Conservation (phyloP, 2,329 filamentous ascomycete genomes). For the Didymella glomerata region DNA sequence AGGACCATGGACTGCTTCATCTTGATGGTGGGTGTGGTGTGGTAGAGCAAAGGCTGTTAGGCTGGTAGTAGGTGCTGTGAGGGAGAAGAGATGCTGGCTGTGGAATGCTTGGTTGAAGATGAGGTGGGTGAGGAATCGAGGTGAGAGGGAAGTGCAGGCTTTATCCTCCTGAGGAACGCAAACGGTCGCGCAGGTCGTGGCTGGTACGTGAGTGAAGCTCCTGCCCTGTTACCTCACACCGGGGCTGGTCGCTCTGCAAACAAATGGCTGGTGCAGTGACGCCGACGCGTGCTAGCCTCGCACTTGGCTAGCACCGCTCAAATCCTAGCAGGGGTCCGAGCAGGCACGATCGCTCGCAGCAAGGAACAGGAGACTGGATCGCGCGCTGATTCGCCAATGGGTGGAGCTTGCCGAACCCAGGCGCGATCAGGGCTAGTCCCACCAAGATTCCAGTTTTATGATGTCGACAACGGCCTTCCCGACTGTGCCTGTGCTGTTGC, state of each 20-base stretch:
- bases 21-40: constrained; percentile 19
- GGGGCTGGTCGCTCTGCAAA: constrained; percentile 24
- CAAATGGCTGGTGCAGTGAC: constrained; percentile 30
- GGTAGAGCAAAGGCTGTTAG: constrained; percentile 28
- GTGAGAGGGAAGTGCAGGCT: constrained; percentile 22
- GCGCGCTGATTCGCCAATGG: constrained; percentile 29
- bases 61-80: constrained; percentile 30
- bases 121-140: constrained; percentile 17
- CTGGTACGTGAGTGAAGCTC: constrained; percentile 21
- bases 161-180: constrained; percentile 15
- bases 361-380: constrained; percentile 20
- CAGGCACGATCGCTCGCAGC: constrained; percentile 30
- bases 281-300: constrained; percentile 16
- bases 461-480: constrained; percentile 27
- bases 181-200: constrained; percentile 25
- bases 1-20: constrained; percentile 53
- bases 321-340: constrained; percentile 22
- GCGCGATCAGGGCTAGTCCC: constrained; percentile 6
- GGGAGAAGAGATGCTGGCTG: constrained; percentile 22
- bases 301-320: neutral
- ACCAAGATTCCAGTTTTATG: constrained; percentile 28
- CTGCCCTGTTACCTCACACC: constrained; percentile 21
- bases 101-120: constrained; percentile 22
- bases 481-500: constrained; percentile 1
- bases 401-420: constrained; percentile 16